A percentile compares a stretch with the other conserved stretches of the same genome.
These are phyloP conservation scores for Alnus glutinosa DNA, from an alignment of 306 rosid species.

Conservation along the genomic window DNA sequence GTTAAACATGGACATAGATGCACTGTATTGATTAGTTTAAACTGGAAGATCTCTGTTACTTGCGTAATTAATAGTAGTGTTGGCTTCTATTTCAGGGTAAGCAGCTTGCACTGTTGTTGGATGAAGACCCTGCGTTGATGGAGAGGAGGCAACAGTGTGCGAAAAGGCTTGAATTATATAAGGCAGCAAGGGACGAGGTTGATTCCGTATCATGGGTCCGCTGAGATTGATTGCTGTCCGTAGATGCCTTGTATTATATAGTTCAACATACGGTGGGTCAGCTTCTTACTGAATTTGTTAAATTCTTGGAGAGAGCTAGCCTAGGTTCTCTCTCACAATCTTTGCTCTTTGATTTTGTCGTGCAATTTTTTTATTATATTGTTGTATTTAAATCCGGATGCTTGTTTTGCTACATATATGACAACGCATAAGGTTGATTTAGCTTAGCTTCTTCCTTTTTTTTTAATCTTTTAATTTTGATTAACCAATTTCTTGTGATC, in stretches of 20 bases:
- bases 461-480: neutral
- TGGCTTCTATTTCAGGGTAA: constrained; percentile 51
- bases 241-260: constrained; percentile 28
- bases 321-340: neutral
- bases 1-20: no score
- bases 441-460: neutral
- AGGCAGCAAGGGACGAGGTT: constrained; percentile 93
- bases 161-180: constrained; percentile 85
- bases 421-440: neutral
- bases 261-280: neutral
- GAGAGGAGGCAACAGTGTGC: constrained; percentile 88
- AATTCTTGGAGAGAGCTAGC: neutral
- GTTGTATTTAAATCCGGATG: constrained; percentile 16
- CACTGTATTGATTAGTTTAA: neutral
- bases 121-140: constrained; percentile 95
- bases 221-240: constrained; percentile 31
- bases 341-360: neutral
- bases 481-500: neutral
- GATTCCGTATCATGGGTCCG: constrained; percentile 90
- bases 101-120: constrained; percentile 67
- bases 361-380: constrained; percentile 9
- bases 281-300: constrained; percentile 4
- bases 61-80: neutral
- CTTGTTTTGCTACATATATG: neutral
- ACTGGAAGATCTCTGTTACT: neutral